These are phyloP conservation scores for Wickerhamomyces sp. DNA, from an alignment of 1,139 yeast species.

Conservation along the genomic window DNA sequence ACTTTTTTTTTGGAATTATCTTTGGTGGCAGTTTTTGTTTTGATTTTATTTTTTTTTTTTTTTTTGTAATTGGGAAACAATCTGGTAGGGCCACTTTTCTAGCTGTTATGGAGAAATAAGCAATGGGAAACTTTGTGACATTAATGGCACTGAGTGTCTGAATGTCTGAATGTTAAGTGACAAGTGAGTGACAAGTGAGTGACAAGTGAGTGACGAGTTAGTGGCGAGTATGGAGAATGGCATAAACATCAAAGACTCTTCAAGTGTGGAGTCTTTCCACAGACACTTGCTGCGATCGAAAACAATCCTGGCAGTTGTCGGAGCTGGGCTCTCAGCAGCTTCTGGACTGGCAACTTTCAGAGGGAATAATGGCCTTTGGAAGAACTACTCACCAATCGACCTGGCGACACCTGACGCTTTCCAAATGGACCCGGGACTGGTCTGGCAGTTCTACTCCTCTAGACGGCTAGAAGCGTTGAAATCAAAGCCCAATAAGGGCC, in stretches of 20 bases:
- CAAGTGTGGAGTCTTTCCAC: slow-evolving; percentile 47
- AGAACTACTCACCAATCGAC: slow-evolving; percentile 72
- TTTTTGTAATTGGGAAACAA: background rate
- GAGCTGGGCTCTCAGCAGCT: slow-evolving; percentile 78
- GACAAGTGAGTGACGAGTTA: background rate
- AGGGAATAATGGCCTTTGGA: slow-evolving; percentile 75
- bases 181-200: too few relatives aligned
- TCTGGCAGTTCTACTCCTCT: slow-evolving; percentile 84
- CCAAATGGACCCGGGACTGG: slow-evolving; percentile 74
- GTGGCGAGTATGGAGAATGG: slow-evolving; percentile 5
- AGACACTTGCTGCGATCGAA: slow-evolving; percentile 45
- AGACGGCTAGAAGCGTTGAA: slow-evolving; percentile 59
- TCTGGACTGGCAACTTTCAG: slow-evolving; percentile 76
- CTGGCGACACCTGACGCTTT: slow-evolving; percentile 91
- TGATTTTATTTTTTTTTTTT: slow-evolving; percentile 1
- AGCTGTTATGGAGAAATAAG: background rate
- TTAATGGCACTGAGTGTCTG: too few relatives aligned
- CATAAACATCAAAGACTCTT: slow-evolving; percentile 7
- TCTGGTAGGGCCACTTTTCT: background rate
- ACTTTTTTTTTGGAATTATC: background rate
- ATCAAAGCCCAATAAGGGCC: slow-evolving; percentile 74
- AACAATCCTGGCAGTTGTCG: slow-evolving; percentile 69
- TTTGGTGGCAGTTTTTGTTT: background rate
- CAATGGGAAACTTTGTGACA: too few relatives aligned
- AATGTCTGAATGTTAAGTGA: too few relatives aligned